Conservation (phyloP, 1,284 basidiomycete genomes). For the Leccinum angustisporum region DNA sequence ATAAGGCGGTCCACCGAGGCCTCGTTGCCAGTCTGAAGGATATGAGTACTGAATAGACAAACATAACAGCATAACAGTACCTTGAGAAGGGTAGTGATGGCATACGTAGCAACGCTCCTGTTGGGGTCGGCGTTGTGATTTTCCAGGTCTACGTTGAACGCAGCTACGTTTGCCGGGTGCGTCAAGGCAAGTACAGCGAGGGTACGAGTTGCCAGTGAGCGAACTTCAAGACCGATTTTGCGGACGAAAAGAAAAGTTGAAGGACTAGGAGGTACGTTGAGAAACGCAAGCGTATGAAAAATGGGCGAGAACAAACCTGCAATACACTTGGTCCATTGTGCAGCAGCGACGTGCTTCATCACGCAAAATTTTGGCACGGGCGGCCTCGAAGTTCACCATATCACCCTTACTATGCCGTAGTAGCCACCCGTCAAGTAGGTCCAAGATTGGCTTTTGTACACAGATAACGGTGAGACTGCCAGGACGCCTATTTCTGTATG, state of each 20-base stretch:
- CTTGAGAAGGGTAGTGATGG: conserved; percentile 98
- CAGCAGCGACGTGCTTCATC: conserved; percentile 79
- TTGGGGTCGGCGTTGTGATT: conserved; percentile 96
- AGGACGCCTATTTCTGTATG: not conserved
- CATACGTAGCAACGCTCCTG: conserved; percentile 96
- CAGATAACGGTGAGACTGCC: conserved; percentile 31
- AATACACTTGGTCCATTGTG: conserved; percentile 86
- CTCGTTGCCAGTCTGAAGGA: conserved; percentile 88
- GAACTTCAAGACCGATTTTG: conserved; percentile 94
- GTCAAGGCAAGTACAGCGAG: conserved; percentile 85
- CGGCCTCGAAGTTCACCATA: conserved; percentile 99
- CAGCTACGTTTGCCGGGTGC: conserved; percentile 80
- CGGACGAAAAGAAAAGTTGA: conserved; percentile 91
- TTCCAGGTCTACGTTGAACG: conserved; percentile 97
- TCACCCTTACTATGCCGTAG: conserved; percentile 94
- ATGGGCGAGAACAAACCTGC: conserved; percentile 59
- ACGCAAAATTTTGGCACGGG: conserved; percentile 89
- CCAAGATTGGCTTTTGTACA: conserved; percentile 89
- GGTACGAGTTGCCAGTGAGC: conserved; percentile 85
- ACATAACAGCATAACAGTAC: conserved; percentile 37
- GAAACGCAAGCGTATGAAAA: conserved; percentile 2
- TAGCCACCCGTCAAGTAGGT: conserved; percentile 92
- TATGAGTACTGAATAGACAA: conserved; percentile 7
- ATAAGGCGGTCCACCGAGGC: conserved; percentile 98
- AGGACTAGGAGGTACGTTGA: conserved; percentile 54